Evolutionary conservation across 208 protist species (phyloP).

Genomic region (Kentomonas sorsogonicus): DNA sequence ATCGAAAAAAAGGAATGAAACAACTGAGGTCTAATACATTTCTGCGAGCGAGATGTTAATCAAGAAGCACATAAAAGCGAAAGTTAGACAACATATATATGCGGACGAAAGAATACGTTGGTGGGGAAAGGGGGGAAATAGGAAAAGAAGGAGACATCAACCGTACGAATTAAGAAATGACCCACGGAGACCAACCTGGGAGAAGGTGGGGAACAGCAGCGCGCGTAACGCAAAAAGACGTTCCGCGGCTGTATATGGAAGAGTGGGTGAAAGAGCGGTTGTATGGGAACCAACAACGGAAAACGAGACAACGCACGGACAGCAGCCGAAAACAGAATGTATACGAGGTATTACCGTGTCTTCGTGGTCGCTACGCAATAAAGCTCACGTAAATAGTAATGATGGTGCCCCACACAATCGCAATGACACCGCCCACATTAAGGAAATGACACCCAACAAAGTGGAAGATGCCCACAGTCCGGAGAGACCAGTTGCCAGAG

Average conservation of each 20-base stretch:
- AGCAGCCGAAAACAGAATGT: neutral
- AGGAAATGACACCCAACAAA: slow-evolving; percentile 38
- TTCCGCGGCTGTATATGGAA: no score
- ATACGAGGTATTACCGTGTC: neutral
- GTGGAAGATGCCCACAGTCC: slow-evolving; percentile 42
- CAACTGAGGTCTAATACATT: no score
- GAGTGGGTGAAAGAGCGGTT: no score
- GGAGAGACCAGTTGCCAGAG: slow-evolving; percentile 47
- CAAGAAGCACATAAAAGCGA: no score
- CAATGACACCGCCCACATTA: slow-evolving; percentile 49
- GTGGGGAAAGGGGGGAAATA: no score
- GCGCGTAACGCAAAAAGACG: no score
- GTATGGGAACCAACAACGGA: no score
- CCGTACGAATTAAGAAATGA: neutral
- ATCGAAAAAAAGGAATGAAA: slow-evolving; percentile 2
- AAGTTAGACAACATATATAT: no score
- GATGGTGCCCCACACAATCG: slow-evolving; percentile 60
- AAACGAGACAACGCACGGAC: slow-evolving; percentile 8
- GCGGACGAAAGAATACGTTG: no score
- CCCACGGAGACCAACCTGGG: neutral
- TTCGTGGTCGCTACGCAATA: slow-evolving; percentile 10
- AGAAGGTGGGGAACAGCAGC: no score
- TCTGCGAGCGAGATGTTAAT: no score
- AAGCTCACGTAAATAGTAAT: slow-evolving; percentile 37
- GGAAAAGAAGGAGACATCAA: no score